phyloP scores from a whole-genome alignment of 331 rosid genomes.

The Prunus yedoensis region DNA sequence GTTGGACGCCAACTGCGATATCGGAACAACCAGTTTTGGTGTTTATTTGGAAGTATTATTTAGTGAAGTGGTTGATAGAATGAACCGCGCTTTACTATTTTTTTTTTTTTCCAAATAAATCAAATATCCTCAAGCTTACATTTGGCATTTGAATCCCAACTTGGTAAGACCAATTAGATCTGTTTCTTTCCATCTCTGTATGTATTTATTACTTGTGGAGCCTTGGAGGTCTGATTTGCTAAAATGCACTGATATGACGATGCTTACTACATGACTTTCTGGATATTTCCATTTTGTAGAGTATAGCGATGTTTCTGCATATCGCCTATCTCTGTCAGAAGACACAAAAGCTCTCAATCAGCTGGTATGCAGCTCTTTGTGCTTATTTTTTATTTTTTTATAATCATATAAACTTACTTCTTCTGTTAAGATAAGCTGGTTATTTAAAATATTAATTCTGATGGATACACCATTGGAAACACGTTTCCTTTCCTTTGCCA shows the following conservation, averaged over 20 bases:
- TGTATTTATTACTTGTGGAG: too few species aligned
- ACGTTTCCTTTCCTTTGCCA: too few species aligned
- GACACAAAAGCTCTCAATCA: constrained; percentile 97
- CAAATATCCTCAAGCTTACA: not conserved
- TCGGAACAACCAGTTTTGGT: not conserved
- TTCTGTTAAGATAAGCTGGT: not conserved
- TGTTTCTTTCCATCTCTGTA: too few species aligned
- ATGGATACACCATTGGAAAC: too few species aligned
- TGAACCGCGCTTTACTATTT: not conserved
- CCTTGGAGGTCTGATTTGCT: too few species aligned
- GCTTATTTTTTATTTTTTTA: not conserved
- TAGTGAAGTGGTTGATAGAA: not conserved
- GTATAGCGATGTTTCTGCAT: constrained; percentile 88
- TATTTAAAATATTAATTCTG: too few species aligned
- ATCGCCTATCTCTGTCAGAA: constrained; percentile 87
- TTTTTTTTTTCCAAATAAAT: not conserved
- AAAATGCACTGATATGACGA: too few species aligned
- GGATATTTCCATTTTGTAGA: constrained; percentile 46
- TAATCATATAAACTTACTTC: not conserved
- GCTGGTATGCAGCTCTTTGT: constrained; percentile 56
- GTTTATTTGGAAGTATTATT: not conserved
- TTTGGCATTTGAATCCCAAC: too few species aligned
- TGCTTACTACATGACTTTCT: too few species aligned
- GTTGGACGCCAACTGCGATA: not conserved
- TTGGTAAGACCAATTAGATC: too few species aligned